Evolutionary conservation across 257 asterid species (phyloP).

Genomic region (Gentiana straminea): DNA sequence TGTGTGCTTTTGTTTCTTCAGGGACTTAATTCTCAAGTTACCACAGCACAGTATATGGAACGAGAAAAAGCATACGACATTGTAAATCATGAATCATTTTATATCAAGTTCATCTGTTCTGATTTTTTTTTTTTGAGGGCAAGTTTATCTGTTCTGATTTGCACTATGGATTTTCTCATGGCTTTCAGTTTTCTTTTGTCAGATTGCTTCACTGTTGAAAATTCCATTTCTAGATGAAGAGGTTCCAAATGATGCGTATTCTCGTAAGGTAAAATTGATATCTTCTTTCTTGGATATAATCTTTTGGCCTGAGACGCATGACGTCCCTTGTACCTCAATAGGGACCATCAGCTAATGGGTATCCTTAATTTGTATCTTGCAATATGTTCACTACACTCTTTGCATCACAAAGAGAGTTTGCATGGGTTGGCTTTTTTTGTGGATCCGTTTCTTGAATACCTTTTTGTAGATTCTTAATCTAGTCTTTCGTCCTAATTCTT

Average conservation of each 20-base stretch:
- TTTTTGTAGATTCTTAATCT: no score
- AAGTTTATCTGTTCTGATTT: neutral
- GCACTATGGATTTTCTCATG: neutral
- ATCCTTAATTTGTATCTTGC: no score
- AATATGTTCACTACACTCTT: no score
- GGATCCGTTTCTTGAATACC: no score
- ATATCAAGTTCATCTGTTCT: neutral
- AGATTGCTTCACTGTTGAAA: slow-evolving; percentile 89
- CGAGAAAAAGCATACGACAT: slow-evolving; percentile 95
- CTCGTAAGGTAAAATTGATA: slow-evolving; percentile 56
- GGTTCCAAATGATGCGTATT: slow-evolving; percentile 42
- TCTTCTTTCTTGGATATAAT: neutral
- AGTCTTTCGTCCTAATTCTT: no score
- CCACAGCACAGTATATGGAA: slow-evolving; percentile 86
- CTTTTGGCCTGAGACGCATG: neutral
- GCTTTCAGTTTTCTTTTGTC: slow-evolving; percentile 10
- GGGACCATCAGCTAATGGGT: no score
- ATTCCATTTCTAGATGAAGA: slow-evolving; percentile 87
- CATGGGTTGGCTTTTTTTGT: no score
- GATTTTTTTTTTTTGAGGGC: no score
- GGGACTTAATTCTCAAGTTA: slow-evolving; percentile 90
- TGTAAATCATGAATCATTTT: slow-evolving; percentile 33
- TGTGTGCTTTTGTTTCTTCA: slow-evolving; percentile 12
- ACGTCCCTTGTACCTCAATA: no score
- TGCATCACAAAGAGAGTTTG: no score